Percentiles rank a stretch among this genome's conserved stretches.
phyloP scores from a whole-genome alignment of 1,284 basidiomycete genomes.

The Microbotryum lychnidis-dioicae region DNA sequence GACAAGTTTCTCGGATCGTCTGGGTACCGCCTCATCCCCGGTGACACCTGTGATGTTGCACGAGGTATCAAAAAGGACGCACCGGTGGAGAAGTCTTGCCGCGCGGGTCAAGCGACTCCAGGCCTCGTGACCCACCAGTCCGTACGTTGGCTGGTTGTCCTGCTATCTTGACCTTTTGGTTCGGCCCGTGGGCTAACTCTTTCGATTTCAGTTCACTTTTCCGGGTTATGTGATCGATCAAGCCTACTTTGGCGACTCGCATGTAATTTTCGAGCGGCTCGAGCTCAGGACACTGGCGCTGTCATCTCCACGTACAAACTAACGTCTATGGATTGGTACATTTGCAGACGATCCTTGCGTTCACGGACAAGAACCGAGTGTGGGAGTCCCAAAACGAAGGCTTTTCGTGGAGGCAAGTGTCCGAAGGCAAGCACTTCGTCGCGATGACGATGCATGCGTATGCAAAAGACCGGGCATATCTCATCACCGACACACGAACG shows the following conservation, averaged over 20 bases:
- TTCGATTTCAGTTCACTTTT: slow-evolving; percentile 58
- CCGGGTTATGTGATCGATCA: slow-evolving; percentile 61
- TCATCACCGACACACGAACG: slow-evolving; percentile 61
- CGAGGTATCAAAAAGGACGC: slow-evolving; percentile 61
- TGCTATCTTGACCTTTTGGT: neutral
- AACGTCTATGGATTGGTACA: slow-evolving; percentile 22
- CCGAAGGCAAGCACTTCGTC: slow-evolving; percentile 44
- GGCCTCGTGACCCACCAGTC: slow-evolving; percentile 37
- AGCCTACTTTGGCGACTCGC: slow-evolving; percentile 71
- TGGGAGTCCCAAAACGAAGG: slow-evolving; percentile 96
- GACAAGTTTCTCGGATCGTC: slow-evolving; percentile 77
- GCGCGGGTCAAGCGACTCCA: slow-evolving; percentile 42
- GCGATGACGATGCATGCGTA: slow-evolving; percentile 79
- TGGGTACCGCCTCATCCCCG: slow-evolving; percentile 85
- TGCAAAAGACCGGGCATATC: slow-evolving; percentile 71
- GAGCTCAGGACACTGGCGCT: no score
- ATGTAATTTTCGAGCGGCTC: slow-evolving; percentile 43
- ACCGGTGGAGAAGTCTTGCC: slow-evolving; percentile 63
- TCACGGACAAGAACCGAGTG: slow-evolving; percentile 64
- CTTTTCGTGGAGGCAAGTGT: slow-evolving; percentile 67
- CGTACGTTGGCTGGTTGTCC: neutral
- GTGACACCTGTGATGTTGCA: slow-evolving; percentile 65
- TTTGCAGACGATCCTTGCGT: slow-evolving; percentile 71
- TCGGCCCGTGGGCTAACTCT: neutral
- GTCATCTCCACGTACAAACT: neutral